Base-by-base conservation (phyloP, 164 flowering plant species). In the Malania oleifera region DNA sequence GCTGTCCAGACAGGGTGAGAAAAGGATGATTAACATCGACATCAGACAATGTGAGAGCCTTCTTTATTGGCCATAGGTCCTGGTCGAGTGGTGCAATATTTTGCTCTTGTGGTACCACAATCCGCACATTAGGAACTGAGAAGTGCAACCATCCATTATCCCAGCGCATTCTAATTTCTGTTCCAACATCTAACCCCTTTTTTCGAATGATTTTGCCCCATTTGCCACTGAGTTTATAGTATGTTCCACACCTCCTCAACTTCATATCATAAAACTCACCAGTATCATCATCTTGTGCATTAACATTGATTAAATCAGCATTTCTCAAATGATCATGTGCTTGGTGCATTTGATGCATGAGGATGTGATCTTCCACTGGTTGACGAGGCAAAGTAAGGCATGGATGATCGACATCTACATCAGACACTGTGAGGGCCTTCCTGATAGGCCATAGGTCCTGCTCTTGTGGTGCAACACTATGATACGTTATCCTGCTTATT, bases 221-320 rank as follows among this genome's bases (percentile, higher is more conserved):
- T 46, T 46, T 46, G 25, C 50, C 50, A 46, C 25, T 46, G 26
- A 46, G 50, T 46, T 19, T 46, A 46, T 46, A 46, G 50, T 22
- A 46, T 25, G 26, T 46, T 26, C 50, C 50, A 22, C 50, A 46
- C 25, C 50, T 46, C 26, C 14, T 20, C 22, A 46, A 20, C 50
- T 46, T 46, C 50, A 46, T 46, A 20, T 20, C 26, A 22, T 46
- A 46, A 23, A 46, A 46, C 26, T 46, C 50, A 6, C 50, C 50
- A 46, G 50, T 46, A 46, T 46, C 50, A 46, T 46, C 50, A 46
- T 46, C 50, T 23, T 46, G 50, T 11, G 50, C 50, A 46, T 46
- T 46, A 13, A 46, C 25, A 46, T 46, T 46, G 2, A 46, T 11
- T 17, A 46, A 23, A 25, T 46, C 50, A 20, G 12, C 8, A 12